These are phyloP conservation scores for Amaranthus tricolor DNA, from an alignment of 179 eudicot species.

Conservation along the genomic window DNA sequence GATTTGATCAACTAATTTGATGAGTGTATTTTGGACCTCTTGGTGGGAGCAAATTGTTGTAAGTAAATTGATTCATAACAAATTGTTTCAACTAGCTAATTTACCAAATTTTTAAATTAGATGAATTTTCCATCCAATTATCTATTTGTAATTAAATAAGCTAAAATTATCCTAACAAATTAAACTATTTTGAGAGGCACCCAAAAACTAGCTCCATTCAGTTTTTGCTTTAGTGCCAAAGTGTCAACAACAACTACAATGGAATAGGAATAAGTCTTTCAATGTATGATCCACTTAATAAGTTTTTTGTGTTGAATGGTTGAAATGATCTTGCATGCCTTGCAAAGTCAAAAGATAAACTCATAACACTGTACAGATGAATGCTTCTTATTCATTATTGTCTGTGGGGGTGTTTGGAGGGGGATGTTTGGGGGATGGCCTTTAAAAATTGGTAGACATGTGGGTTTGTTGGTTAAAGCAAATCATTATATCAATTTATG, in stretches of 20 bases:
- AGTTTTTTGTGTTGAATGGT: neutral
- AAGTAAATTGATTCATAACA: too few species aligned
- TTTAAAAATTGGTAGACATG: neutral
- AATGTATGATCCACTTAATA: neutral
- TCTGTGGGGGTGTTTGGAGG: neutral
- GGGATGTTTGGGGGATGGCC: neutral
- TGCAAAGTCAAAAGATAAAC: neutral
- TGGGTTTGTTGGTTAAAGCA: neutral
- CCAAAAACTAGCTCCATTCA: neutral
- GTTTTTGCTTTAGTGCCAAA: neutral
- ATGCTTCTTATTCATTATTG: neutral
- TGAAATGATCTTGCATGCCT: neutral
- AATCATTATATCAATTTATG: neutral
- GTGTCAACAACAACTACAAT: conserved; percentile 4
- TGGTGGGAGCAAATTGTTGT: too few species aligned
- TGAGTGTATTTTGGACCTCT: too few species aligned
- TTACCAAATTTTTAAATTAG: too few species aligned
- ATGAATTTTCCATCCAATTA: too few species aligned
- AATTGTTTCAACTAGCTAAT: too few species aligned
- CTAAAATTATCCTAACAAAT: neutral
- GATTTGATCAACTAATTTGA: too few species aligned
- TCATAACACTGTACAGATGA: neutral
- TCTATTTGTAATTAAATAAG: neutral
- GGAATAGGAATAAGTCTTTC: too few species aligned
- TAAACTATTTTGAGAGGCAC: neutral